Evolutionary conservation across 305 asterid genomes (phyloP), one percentile per base, ranked within the genome.

Genomic region (Plantago coronopus): DNA sequence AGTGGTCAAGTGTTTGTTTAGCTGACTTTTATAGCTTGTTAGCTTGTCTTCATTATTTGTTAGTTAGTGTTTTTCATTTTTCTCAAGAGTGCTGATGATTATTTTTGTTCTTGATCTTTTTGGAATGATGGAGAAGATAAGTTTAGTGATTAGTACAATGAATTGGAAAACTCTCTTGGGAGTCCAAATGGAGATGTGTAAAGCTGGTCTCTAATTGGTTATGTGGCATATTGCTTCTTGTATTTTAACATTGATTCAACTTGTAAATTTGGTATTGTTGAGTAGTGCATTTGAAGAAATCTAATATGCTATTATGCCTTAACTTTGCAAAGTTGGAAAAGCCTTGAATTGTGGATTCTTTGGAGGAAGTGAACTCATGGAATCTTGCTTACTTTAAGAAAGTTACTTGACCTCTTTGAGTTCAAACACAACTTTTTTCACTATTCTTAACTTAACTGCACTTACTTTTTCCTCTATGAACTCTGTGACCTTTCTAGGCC

Each of bases 321-420:
- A 29, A 11, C 48, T 54, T 19, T 56, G 57, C 18, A 53, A 42
- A 61, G 54, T 31, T 18, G 37, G 49, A 49, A 31, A 20, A 29
- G 54, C 55, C 61, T 57, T 43, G 63, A 61, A 65, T 54, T 57
- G 16, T 63, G 75, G 75, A 59, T 51, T 53, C 23, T 54, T 69
- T 62, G 61, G 60, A 64, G 56, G 12, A 56, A 48, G 68, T 63
- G 57, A 66, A 64, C 61, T 61, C 61, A 62, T 54, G 31, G 59
- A 27, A 54, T 54, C 59, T 27, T 25, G 43, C 7, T 54, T n/a
- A 51, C 57, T 53, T 54, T 27, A 27, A n/a, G 21, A 54, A 54
- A 54, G 59, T 54, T 15, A 54, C 37, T 12, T 54, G 59, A 54
- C 59, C 59, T 7, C 12, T 54, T 54, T 27, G 42, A 54, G 59